These are phyloP conservation scores for Artemisia argyi DNA, from an alignment of 129 eudicot genomes.

Conservation along the genomic window DNA sequence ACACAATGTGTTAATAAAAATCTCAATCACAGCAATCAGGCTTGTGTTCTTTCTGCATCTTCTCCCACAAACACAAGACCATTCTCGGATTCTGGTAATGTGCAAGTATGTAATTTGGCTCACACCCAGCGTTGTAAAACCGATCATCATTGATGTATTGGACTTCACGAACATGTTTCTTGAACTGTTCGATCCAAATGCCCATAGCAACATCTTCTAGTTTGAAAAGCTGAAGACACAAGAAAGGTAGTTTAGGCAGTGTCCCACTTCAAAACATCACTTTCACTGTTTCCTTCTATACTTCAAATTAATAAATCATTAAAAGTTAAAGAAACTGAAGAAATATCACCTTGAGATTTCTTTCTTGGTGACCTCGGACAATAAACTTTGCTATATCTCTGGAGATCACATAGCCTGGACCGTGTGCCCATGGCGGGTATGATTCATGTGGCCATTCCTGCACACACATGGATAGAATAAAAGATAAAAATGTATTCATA, in stretches of 20 bases:
- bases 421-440: slow-evolving; percentile 99
- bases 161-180: slow-evolving; percentile 51
- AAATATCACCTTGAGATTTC: slow-evolving; percentile 62
- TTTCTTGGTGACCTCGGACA: slow-evolving; percentile 63
- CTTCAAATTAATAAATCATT: slow-evolving; percentile 5
- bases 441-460: slow-evolving; percentile 86
- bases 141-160: slow-evolving; percentile 65
- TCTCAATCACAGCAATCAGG: slow-evolving; percentile 77
- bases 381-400: slow-evolving; percentile 81
- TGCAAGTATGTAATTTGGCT: slow-evolving; percentile 82
- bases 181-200: slow-evolving; percentile 71
- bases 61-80: slow-evolving; percentile 93
- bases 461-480: slow-evolving; percentile 3
- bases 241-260: not conserved
- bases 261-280: slow-evolving; percentile 3
- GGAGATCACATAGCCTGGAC: slow-evolving; percentile 90
- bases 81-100: slow-evolving; percentile 94
- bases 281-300: slow-evolving; percentile 5
- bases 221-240: slow-evolving; percentile 64
- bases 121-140: slow-evolving; percentile 78
- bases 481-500: not conserved
- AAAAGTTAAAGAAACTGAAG: not conserved
- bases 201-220: slow-evolving; percentile 98
- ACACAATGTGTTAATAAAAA: not conserved
- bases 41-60: slow-evolving; percentile 74